Evolutionary conservation across 768 basidiomycete species (phyloP), one percentile per base, ranked within the genome.

Genomic region (Lentinus brumalis): DNA sequence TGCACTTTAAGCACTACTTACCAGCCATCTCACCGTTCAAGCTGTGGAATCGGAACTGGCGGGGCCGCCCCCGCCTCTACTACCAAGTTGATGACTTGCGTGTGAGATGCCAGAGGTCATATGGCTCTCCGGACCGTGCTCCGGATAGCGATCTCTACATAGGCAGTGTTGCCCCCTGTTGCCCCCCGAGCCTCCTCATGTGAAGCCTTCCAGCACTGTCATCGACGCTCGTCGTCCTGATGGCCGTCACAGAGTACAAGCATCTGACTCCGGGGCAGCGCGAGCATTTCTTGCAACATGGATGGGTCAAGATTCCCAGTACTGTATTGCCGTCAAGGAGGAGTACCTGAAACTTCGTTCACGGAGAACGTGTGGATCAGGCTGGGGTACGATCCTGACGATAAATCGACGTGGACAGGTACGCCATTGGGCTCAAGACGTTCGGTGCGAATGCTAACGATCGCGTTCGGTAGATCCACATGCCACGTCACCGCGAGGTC

Each of bases 391-490:
- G 72, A 77, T 50, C 71, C 74, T 0, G 50, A 74, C 9, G 76
- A 78, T 57, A 72, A 71, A 56, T 67, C 71, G 40, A 75, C 75
- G 1, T 78, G 77, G 77, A 66, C 50, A 66, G 64, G 68, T 68
- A 9, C 7, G 10, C 31, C 4, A 4, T n/a, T 14, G 47, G 32
- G 58, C 30, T 47, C 11, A 21, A 7, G n/a, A 29, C 39, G 9
- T 14, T 31, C 7, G 16, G 31, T 10, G 31, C 47, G 46, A 5
- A 31, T 50, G 56, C n/a, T 9, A 4, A n/a, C 39, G 42, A 10
- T 35, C 53, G 10, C 21, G 16, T 16, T 31, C 29, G 35, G 41
- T 47, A 69, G 66, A 65, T 71, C 21, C 74, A 75, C 53, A 72
- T 77, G 70, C 76, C 74, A 7, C 57, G 72, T 40, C 70, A 71